Base-by-base conservation (phyloP, 164 flowering plant genomes). In the Nymphaea thermarum region DNA sequence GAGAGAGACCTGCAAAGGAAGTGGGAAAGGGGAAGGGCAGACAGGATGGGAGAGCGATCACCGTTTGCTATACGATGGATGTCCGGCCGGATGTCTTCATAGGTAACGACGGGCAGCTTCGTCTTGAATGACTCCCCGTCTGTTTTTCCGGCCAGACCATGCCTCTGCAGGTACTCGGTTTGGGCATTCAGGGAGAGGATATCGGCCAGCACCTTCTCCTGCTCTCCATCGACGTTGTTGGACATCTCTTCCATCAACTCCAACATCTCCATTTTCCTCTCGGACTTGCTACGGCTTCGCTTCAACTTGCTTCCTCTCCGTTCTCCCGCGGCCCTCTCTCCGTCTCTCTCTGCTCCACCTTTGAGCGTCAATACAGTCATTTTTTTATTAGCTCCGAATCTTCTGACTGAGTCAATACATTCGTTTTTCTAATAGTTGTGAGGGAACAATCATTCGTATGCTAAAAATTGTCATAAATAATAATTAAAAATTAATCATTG, bases 1-100 rank as follows among this genome's bases (percentile, higher is more conserved):
- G 41, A 2, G 4, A 25, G 5, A n/a, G 42, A 88, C 94, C 94
- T 89, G 14, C 91, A 87, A 73, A 89, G 89, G 71, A 89, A 89
- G 70, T 89, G 91, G 8, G 91, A 75, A 67, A 89, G 77, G 61
- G 90, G 91, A 42, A 83, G 85, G 63, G 84, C 57, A 3, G 82
- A 84, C 2, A 89, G 70, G 44, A 89, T 89, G 3, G 84, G 72
- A 17, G 91, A 87, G 2, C 79, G 79, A 65, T 89, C 95, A 0
- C 95, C 95, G 64, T 87, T 83, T 51, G 87, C 90, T 6, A 89
- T 82, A 6, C 95, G 84, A 60, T 82, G 83, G 70, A 89, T 89
- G 25, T 85, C 83, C 1, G 86, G 90, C 67, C 75, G 80, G 43
- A 87, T 79, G 78, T 89, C 88, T 69, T 87, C 91, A 59, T 87